Base-by-base conservation (phyloP, 2,329 filamentous ascomycete species). In the Fusarium sp. region DNA sequence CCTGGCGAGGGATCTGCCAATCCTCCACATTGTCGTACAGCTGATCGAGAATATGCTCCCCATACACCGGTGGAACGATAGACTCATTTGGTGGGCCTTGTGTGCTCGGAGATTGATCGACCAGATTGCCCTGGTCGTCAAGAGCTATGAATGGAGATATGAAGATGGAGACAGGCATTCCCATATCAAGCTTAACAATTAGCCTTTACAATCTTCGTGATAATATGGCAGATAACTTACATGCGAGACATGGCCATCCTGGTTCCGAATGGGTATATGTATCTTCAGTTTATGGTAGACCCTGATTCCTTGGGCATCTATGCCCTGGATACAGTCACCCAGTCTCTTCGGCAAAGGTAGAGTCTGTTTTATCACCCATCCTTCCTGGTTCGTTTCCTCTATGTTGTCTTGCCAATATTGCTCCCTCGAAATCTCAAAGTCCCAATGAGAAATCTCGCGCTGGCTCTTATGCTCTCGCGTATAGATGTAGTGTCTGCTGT, bases 241-340 rank as follows among this genome's bases (percentile, higher is more conserved):
- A 85, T 98, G 94, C 50, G 94, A 98, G 46, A 94, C 86, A 77
- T 98, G 96, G 0, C 94, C 95, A 78, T 98, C 96, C 1, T 94
- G 94, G 71, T 98, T 98, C 77, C 93, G 91, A 33, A 99, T 86
- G 38, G 94, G 93, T 56, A 98, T 90, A 42, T 93, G 92, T 72
- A 98, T 87, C 81, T 94, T 94, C 68, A 98, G 85, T 80, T 97
- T 97, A 80, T 99, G 96, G 50, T 92, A 87, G 46, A 98, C 87
- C 78, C 95, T 97, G 81, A 98, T 96, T 47, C 93, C 93, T 73
- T 92, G 90, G 10, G 91, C 89, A 69, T 97, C 93, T 46, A 96
- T 90, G 75, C 97, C 94, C 79, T 98, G 96, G 44, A 97, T 84
- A 80, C 94, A 98, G 68, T 89, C 87, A 65, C 90, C 90, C 62